Percentiles rank a stretch among this genome's conserved stretches.
Conservation (phyloP, 2,329 filamentous ascomycete species). For the Neopestalotiopsis clavispora region DNA sequence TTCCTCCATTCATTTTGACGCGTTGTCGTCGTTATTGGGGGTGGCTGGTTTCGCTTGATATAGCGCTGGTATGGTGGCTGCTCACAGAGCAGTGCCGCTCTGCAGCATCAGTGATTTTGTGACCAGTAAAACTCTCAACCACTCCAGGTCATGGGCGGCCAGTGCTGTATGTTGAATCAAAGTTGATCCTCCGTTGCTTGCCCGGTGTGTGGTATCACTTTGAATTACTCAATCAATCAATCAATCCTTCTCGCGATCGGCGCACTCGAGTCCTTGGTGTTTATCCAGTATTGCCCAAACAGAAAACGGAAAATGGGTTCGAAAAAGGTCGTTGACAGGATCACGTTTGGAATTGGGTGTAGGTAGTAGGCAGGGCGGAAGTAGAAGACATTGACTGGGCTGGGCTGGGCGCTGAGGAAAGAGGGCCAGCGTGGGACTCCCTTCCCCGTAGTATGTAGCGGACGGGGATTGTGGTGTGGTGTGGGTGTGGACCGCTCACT, state of each 20-base stretch:
- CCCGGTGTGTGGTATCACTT: constrained; percentile 7
- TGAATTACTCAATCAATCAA: too few relatives aligned
- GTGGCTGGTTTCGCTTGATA: neutral
- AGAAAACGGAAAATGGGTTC: neutral
- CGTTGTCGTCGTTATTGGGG: constrained; percentile 3
- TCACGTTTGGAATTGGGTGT: neutral
- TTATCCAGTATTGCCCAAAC: neutral
- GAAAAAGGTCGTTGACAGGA: neutral
- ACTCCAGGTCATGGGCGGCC: constrained; percentile 32
- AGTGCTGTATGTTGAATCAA: neutral
- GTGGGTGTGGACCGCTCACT: neutral
- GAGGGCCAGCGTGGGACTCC: constrained; percentile 16
- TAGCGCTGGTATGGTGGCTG: neutral
- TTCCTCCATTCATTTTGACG: constrained; percentile 44
- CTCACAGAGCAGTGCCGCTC: constrained; percentile 27
- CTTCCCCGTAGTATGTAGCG: constrained; percentile 11
- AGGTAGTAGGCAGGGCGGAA: neutral
- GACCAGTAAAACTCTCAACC: constrained; percentile 25
- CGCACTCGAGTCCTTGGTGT: neutral
- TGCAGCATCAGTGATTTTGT: constrained; percentile 34
- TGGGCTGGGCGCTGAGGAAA: constrained; percentile 12
- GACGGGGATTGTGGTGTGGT: neutral
- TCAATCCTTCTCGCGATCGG: neutral
- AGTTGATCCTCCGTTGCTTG: constrained; percentile 13
- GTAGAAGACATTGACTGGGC: constrained; percentile 9